These are phyloP conservation scores for Isatis lusitanica DNA, from an alignment of 441 rosid genomes.

Conservation along the genomic window DNA sequence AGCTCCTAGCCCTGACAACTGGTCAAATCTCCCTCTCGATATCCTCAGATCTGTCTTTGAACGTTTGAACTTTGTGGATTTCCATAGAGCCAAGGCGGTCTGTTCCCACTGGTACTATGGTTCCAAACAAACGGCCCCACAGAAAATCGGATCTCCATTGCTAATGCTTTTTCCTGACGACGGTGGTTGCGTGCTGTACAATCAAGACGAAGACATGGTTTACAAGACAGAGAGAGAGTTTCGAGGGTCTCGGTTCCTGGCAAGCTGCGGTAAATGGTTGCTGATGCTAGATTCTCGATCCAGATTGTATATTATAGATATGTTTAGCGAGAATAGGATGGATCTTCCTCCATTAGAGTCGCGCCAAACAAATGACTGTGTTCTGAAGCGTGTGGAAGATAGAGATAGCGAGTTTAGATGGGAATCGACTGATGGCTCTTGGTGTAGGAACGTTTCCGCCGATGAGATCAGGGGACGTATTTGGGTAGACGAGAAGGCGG, in stretches of 20 bases:
- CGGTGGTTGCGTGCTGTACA: background rate
- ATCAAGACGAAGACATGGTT: background rate
- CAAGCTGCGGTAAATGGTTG: background rate
- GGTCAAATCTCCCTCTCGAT: background rate
- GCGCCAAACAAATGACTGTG: background rate
- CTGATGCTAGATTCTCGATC: background rate
- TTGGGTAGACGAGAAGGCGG: no score
- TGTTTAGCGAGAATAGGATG: background rate
- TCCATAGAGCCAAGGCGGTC: background rate
- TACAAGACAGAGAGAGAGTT: background rate
- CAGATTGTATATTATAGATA: background rate
- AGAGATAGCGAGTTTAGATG: no score
- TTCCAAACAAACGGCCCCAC: background rate
- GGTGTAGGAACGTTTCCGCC: no score
- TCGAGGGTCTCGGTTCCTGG: background rate
- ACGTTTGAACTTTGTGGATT: background rate
- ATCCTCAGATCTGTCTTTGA: background rate
- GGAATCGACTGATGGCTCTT: no score
- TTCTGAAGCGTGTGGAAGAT: background rate
- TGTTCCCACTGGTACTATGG: background rate
- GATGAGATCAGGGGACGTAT: no score
- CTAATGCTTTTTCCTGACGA: background rate
- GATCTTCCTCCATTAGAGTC: background rate
- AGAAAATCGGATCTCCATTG: background rate
- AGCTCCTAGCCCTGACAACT: background rate